These are phyloP conservation scores for Hortiboletus campestris DNA, from an alignment of 768 basidiomycete genomes.

Conservation along the genomic window DNA sequence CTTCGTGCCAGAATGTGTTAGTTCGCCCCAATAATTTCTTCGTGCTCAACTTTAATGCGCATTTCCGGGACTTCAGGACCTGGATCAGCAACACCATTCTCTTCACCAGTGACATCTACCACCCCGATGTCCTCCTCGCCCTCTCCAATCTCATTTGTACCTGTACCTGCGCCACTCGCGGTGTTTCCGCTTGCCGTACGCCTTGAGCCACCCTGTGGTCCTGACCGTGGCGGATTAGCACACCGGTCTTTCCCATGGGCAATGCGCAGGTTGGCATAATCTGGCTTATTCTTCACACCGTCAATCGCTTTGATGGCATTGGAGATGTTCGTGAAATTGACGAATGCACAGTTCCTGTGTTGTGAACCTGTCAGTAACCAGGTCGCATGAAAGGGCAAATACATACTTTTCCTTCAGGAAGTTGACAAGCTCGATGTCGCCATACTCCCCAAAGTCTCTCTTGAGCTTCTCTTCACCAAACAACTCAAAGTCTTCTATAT, in stretches of 20 bases:
- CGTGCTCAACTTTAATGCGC: constrained; percentile 40
- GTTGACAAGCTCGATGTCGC: constrained; percentile 96
- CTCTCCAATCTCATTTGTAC: constrained; percentile 17
- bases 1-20: constrained; percentile 13
- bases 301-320: constrained; percentile 99
- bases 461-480: constrained; percentile 89
- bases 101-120: constrained; percentile 25
- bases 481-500: constrained; percentile 91
- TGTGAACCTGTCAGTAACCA: neutral
- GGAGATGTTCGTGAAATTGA: constrained; percentile 92
- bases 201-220: constrained; percentile 66
- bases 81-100: constrained; percentile 22
- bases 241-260: constrained; percentile 96
- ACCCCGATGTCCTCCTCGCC: constrained; percentile 25
- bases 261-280: constrained; percentile 86
- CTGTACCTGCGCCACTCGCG: constrained; percentile 11
- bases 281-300: constrained; percentile 85
- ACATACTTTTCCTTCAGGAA: constrained; percentile 91
- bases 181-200: constrained; percentile 46
- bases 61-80: constrained; percentile 38
- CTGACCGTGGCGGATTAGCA: constrained; percentile 86
- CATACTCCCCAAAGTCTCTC: constrained; percentile 92
- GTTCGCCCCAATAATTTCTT: constrained; percentile 24
- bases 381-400: constrained; percentile 25
- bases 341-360: constrained; percentile 87